Conservation (phyloP, 192 early-diverging fungal genomes). For the Umbelopsis ramanniana region DNA sequence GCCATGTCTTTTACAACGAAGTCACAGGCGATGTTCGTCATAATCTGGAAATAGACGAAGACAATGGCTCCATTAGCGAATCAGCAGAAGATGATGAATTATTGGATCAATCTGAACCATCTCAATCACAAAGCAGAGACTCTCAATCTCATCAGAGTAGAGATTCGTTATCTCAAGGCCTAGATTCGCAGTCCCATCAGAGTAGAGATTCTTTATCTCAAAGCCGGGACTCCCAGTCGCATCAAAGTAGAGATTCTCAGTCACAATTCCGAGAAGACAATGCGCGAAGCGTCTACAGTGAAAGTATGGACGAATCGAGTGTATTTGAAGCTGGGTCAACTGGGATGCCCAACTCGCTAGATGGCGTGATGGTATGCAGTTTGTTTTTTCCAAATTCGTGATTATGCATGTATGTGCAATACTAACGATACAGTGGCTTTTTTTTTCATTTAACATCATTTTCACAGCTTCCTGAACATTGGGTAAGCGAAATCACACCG, state of each 20-base stretch:
- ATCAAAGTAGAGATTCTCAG: not conserved
- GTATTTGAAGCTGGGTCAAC: not conserved
- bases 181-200: not conserved
- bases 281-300: conserved; percentile 8
- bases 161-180: not conserved
- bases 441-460: not conserved
- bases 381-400: not conserved
- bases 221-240: not conserved
- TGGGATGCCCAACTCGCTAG: not conserved
- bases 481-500: conserved; percentile 53
- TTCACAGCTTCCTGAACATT: conserved; percentile 47
- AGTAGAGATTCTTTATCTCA: conserved; percentile 5
- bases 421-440: not conserved
- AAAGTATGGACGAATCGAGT: conserved; percentile 12
- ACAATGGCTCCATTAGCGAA: conserved; percentile 6
- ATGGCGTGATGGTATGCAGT: not conserved
- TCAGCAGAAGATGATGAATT: conserved; percentile 23
- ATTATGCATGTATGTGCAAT: not conserved
- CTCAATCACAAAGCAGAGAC: not conserved
- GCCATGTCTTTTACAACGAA: conserved; percentile 39
- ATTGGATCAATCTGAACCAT: not conserved
- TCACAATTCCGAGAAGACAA: conserved; percentile 1
- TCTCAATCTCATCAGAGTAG: conserved; percentile 13
- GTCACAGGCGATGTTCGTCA: conserved; percentile 43
- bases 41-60: conserved; percentile 29